Percentiles rank a stretch among this genome's conserved stretches.
Evolutionary conservation across 768 basidiomycete species (phyloP).

Genomic region (Pilatotrama ljubarskyi): DNA sequence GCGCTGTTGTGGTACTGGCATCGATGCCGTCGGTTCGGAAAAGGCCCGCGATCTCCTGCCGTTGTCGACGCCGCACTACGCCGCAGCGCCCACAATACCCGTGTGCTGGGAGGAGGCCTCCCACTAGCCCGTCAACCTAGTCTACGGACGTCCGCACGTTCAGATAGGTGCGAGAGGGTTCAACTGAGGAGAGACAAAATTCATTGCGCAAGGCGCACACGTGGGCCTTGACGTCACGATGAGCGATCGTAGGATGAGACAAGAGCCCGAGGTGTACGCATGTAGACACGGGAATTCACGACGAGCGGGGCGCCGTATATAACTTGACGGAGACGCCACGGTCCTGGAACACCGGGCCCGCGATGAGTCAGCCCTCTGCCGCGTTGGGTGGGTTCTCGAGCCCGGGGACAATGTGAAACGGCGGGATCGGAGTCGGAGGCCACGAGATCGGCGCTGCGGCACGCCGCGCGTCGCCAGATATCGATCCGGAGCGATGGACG

Average conservation of each 20-base stretch:
- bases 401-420: not conserved
- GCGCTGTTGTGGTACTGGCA: conserved; percentile 67
- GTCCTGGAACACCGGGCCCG: too few species aligned
- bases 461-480: not conserved
- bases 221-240: not conserved
- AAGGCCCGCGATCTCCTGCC: not conserved
- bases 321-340: too few species aligned
- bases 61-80: too few species aligned
- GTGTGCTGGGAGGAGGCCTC: not conserved
- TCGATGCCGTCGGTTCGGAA: conserved; percentile 32
- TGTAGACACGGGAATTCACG: not conserved
- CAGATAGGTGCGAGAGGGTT: not conserved
- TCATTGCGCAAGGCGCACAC: not conserved
- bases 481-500: not conserved
- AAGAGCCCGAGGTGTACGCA: too few species aligned
- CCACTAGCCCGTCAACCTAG: not conserved
- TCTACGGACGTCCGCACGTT: conserved; percentile 1
- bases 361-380: not conserved
- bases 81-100: not conserved
- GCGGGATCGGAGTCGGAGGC: not conserved
- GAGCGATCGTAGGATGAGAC: not conserved
- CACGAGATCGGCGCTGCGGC: not conserved
- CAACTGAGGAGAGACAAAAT: not conserved
- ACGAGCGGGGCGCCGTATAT: not conserved
- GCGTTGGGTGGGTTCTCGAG: not conserved